A percentile compares a stretch with the other conserved stretches of the same genome.
These are phyloP conservation scores for Nitzschia sp. DNA, from an alignment of 108 stramenopile genomes.

Conservation along the genomic window DNA sequence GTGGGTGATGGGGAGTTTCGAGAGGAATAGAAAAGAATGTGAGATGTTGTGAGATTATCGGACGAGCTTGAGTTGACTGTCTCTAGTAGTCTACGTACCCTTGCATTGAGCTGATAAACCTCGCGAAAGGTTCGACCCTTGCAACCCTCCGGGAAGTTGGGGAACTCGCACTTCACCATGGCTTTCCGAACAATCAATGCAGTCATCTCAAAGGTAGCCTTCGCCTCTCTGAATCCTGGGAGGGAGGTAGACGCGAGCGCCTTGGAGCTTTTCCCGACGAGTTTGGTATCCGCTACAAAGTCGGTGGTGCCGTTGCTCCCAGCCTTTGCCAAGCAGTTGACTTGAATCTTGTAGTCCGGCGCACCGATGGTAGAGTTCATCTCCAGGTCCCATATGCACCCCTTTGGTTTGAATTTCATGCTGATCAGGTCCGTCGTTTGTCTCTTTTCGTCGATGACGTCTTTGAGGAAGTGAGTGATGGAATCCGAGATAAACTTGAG, in stretches of 20 bases:
- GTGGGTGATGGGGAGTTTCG: too few relatives aligned
- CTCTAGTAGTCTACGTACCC: constrained; percentile 61
- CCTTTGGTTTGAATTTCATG: constrained; percentile 45
- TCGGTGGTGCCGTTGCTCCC: constrained; percentile 22
- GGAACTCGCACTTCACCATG: constrained; percentile 78
- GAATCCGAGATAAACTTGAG: constrained; percentile 43
- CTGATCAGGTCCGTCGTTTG: constrained; percentile 29
- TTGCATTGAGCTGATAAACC: constrained; percentile 88
- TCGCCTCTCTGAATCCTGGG: constrained; percentile 49
- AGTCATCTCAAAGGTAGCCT: constrained; percentile 49
- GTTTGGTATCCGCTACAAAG: constrained; percentile 44
- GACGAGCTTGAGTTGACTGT: neutral
- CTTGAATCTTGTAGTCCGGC: constrained; percentile 38
- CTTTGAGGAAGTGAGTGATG: constrained; percentile 32
- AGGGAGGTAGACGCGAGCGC: constrained; percentile 25
- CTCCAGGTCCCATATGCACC: constrained; percentile 50
- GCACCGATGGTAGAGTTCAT: constrained; percentile 37
- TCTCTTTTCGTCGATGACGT: constrained; percentile 33
- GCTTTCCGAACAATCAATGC: constrained; percentile 61
- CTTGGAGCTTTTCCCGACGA: constrained; percentile 30
- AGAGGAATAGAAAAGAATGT: too few relatives aligned
- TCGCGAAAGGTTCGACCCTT: constrained; percentile 80
- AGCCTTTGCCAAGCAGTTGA: constrained; percentile 29
- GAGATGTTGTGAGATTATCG: neutral
- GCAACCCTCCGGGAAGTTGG: constrained; percentile 83